Conservation (phyloP, 1,284 basidiomycete species). For the Irpex lacteus region DNA sequence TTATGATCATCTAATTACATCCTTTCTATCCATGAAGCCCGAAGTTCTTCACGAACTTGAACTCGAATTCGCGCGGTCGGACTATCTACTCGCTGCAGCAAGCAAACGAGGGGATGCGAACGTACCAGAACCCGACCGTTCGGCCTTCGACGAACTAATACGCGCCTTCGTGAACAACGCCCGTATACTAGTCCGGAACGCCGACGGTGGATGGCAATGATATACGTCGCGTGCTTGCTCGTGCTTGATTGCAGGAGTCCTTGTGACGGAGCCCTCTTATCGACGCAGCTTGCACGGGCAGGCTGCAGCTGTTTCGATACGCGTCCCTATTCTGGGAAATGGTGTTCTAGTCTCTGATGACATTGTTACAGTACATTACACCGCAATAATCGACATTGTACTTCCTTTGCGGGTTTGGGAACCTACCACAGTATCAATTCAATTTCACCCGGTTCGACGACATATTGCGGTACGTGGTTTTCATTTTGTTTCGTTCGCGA, state of each 20-base stretch:
- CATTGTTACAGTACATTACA: neutral
- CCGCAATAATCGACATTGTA: neutral
- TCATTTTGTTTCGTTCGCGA: neutral
- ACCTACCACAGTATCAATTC: neutral
- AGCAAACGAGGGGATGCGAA: constrained; percentile 55
- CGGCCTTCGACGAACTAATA: constrained; percentile 76
- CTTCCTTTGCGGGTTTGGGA: neutral
- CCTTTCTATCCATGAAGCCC: constrained; percentile 38
- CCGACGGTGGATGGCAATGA: constrained; percentile 40
- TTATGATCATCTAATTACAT: neutral
- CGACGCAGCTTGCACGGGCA: too few species aligned
- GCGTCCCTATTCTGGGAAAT: too few species aligned
- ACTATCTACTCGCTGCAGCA: constrained; percentile 57
- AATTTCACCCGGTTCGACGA: neutral
- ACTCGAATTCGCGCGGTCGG: constrained; percentile 64
- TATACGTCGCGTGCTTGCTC: neutral
- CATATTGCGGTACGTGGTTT: neutral
- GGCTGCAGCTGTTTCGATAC: too few species aligned
- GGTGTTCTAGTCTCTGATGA: neutral
- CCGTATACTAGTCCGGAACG: constrained; percentile 70
- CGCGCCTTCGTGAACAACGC: constrained; percentile 83
- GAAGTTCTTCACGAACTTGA: constrained; percentile 72
- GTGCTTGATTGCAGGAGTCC: neutral
- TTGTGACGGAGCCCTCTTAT: neutral
- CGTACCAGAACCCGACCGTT: constrained; percentile 58